phyloP scores from a whole-genome alignment of 306 rosid genomes.

The Urtica urens region DNA sequence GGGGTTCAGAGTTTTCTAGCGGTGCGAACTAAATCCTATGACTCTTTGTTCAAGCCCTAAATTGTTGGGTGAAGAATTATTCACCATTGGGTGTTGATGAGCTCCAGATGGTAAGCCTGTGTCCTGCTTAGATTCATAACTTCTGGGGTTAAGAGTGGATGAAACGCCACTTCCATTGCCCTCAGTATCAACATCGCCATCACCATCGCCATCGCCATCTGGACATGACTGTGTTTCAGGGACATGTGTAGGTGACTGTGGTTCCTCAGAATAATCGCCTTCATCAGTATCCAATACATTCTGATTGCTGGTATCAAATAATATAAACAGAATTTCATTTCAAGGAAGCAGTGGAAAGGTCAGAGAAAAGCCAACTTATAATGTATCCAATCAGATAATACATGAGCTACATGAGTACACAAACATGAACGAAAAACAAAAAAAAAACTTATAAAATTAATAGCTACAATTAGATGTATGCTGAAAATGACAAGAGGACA shows the following conservation, averaged over 20 bases:
- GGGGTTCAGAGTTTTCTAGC: constrained; percentile 73
- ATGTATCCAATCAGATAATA: not conserved
- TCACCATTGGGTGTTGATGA: constrained; percentile 51
- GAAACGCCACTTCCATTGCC: too few relatives aligned
- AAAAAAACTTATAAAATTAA: too few relatives aligned
- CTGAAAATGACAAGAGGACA: too few relatives aligned
- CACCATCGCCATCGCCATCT: constrained; percentile 71
- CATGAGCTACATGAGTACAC: constrained; percentile 4
- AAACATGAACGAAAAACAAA: not conserved
- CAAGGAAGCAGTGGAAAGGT: not conserved
- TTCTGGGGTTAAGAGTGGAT: constrained; percentile 48
- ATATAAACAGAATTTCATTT: too few relatives aligned
- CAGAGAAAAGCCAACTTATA: not conserved
- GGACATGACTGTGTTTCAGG: constrained; percentile 47
- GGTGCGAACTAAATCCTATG: constrained; percentile 63
- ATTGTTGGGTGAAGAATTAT: constrained; percentile 50
- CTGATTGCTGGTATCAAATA: constrained; percentile 36
- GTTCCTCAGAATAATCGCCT: constrained; percentile 55
- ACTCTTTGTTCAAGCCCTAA: constrained; percentile 70
- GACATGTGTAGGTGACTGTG: constrained; percentile 42
- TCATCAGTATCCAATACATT: constrained; percentile 38
- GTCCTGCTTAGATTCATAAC: constrained; percentile 59
- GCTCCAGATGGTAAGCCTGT: constrained; percentile 56
- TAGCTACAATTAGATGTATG: too few relatives aligned
- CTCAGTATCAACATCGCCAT: too few relatives aligned